phyloP scores from a whole-genome alignment of 2,329 filamentous ascomycete genomes.

The Fusarium papillatum region DNA sequence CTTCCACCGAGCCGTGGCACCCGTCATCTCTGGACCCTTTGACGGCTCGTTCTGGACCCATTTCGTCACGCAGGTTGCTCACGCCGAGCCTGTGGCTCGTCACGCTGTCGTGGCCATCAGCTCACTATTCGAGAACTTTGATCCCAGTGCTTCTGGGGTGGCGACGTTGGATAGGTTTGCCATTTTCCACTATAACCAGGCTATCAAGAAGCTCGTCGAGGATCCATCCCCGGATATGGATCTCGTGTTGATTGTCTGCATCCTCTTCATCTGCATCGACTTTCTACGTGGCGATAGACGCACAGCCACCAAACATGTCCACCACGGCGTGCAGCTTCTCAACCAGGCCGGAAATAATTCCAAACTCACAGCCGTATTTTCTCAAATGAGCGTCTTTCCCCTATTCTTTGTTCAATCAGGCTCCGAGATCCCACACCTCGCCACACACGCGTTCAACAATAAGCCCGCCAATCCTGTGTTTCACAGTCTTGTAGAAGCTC shows the following conservation, averaged over 20 bases:
- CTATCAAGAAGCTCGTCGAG: constrained; percentile 50
- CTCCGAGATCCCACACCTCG: constrained; percentile 14
- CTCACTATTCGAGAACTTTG: constrained; percentile 52
- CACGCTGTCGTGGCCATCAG: constrained; percentile 57
- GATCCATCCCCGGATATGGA: constrained; percentile 43
- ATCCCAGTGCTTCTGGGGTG: constrained; percentile 14
- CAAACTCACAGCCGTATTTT: constrained; percentile 52
- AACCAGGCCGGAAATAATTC: constrained; percentile 41
- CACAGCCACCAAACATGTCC: constrained; percentile 52
- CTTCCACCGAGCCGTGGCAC: constrained; percentile 54
- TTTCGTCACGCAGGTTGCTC: constrained; percentile 53
- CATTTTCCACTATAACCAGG: constrained; percentile 56
- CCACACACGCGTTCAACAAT: not conserved
- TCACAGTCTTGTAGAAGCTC: constrained; percentile 39
- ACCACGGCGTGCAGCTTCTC: constrained; percentile 54
- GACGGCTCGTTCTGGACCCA: constrained; percentile 58
- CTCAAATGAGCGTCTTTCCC: constrained; percentile 54
- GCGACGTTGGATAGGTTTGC: constrained; percentile 41
- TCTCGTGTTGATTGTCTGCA: constrained; percentile 54
- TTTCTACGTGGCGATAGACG: constrained; percentile 53
- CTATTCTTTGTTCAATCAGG: constrained; percentile 50
- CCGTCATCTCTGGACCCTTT: constrained; percentile 51
- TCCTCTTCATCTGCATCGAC: constrained; percentile 60
- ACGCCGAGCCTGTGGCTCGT: constrained; percentile 52
- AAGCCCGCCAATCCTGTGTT: constrained; percentile 11